Conservation (phyloP, 2,329 filamentous ascomycete species). For the Beauveria sp. region DNA sequence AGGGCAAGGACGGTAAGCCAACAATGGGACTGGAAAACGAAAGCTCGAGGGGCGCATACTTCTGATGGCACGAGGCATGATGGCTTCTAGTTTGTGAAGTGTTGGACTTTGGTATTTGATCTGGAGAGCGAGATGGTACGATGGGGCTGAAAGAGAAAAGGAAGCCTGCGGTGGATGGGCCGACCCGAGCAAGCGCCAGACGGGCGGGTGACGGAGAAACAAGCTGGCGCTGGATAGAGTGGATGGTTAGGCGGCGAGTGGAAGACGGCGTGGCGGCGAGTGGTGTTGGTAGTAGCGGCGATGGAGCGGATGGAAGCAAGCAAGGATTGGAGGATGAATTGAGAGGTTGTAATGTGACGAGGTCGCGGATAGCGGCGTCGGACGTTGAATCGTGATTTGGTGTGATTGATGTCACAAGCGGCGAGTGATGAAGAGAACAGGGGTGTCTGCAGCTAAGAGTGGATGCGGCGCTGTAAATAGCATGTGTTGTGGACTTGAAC, state of each 20-base stretch:
- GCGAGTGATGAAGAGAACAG: background rate
- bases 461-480: background rate
- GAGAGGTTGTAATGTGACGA: background rate
- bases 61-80: conserved; percentile 5
- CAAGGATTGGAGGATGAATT: background rate
- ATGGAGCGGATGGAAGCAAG: background rate
- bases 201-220: background rate
- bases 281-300: background rate
- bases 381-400: background rate
- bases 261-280: no score
- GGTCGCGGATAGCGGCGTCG: background rate
- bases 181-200: background rate
- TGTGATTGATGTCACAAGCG: background rate
- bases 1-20: background rate
- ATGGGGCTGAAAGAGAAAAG: background rate
- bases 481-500: background rate
- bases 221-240: background rate
- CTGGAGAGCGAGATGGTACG: background rate
- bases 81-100: background rate
- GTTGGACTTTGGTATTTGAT: background rate
- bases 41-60: conserved; percentile 51
- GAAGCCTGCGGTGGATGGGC: background rate
- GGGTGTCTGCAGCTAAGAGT: background rate
- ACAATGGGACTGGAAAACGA: conserved; percentile 17
- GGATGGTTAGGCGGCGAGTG: no score